Percentiles rank a stretch among this genome's conserved stretches.
Evolutionary conservation across 176 grass and related monocot species (phyloP).

Genomic region (Rhynchospora pubera): DNA sequence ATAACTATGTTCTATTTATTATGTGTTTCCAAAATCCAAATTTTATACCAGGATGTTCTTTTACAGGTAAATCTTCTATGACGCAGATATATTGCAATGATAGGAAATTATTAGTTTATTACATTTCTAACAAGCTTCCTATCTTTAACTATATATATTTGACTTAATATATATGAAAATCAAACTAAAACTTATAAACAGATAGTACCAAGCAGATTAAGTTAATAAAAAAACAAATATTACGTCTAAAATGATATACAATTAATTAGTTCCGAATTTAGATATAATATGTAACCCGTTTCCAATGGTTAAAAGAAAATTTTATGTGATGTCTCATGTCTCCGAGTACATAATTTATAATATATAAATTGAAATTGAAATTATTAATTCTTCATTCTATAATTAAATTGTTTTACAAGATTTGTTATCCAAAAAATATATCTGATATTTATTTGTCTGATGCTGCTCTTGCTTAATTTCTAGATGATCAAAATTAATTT

Average conservation of each 20-base stretch:
- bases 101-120: background rate
- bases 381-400: too few relatives aligned
- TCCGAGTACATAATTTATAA: too few relatives aligned
- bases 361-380: too few relatives aligned
- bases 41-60: background rate
- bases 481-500: too few relatives aligned
- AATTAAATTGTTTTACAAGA: too few relatives aligned
- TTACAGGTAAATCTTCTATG: background rate
- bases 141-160: background rate
- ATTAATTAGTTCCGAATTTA: background rate
- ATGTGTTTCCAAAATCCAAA: background rate
- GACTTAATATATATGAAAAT: background rate
- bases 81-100: background rate
- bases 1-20: constrained; percentile 29
- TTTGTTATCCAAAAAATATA: too few relatives aligned
- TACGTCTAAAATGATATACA: background rate
- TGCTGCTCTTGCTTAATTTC: too few relatives aligned
- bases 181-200: background rate
- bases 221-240: background rate
- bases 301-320: too few relatives aligned
- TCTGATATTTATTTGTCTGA: too few relatives aligned
- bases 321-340: too few relatives aligned
- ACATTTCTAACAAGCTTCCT: background rate
- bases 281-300: too few relatives aligned
- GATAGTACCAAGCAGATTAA: background rate